phyloP scores from a whole-genome alignment of 345 rosid species.

The Trapa bicornis region DNA sequence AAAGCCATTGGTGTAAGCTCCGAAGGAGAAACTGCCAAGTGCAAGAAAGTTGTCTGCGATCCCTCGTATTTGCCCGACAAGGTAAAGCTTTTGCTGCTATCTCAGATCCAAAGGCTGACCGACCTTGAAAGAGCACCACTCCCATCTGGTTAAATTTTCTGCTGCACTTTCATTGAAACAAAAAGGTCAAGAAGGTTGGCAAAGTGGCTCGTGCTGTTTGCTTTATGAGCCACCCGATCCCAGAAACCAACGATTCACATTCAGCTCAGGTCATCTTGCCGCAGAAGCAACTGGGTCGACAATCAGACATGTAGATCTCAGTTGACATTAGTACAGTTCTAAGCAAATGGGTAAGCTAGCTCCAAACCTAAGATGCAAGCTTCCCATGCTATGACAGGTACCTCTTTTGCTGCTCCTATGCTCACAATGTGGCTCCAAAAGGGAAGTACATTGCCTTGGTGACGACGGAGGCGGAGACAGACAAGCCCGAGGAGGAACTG shows the following conservation, averaged over 20 bases:
- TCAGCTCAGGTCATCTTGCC: constrained; percentile 89
- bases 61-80: constrained; percentile 74
- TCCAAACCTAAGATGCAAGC: background rate
- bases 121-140: background rate
- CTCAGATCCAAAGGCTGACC: background rate
- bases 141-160: background rate
- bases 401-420: constrained; percentile 87
- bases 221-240: constrained; percentile 92
- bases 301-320: constrained; percentile 66
- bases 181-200: constrained; percentile 81
- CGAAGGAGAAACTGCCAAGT: constrained; percentile 88
- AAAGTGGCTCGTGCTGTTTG: constrained; percentile 92
- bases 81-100: constrained; percentile 23
- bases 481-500: constrained; percentile 61
- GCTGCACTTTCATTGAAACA: background rate
- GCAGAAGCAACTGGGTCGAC: constrained; percentile 87
- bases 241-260: constrained; percentile 69
- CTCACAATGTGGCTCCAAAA: constrained; percentile 88
- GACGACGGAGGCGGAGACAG: constrained; percentile 85
- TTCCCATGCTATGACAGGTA: constrained; percentile 35
- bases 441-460: constrained; percentile 90
- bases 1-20: constrained; percentile 75
- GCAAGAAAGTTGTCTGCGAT: constrained; percentile 85
- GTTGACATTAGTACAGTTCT: background rate
- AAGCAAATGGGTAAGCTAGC: background rate